Percentiles rank a stretch among this genome's conserved stretches.
These are phyloP conservation scores for Insectozyma bohioensis DNA, from an alignment of 1,139 yeast species.

Conservation along the genomic window DNA sequence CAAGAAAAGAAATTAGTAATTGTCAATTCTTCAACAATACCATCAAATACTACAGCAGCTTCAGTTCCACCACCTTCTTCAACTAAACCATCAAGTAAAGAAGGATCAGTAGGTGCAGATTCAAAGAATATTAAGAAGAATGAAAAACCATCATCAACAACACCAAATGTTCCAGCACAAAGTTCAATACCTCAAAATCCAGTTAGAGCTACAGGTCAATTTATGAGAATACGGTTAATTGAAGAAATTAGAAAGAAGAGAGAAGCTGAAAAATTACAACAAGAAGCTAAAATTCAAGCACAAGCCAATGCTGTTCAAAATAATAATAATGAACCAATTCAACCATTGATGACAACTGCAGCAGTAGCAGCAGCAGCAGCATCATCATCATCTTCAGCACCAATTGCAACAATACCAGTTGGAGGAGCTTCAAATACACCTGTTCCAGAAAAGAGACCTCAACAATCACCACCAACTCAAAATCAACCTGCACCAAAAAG, in stretches of 20 bases:
- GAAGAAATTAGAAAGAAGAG: constrained; percentile 48
- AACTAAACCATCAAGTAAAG: constrained; percentile 19
- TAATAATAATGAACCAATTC: constrained; percentile 8
- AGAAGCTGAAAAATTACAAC: constrained; percentile 45
- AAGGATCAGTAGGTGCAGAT: constrained; percentile 23
- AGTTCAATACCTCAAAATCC: constrained; percentile 15
- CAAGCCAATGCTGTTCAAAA: constrained; percentile 22
- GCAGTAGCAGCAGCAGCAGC: constrained; percentile 1
- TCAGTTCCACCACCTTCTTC: constrained; percentile 19
- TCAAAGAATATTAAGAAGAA: constrained; percentile 23
- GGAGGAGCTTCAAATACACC: constrained; percentile 64
- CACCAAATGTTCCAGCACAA: constrained; percentile 19
- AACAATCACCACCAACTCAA: constrained; percentile 8
- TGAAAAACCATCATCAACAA: constrained; percentile 22
- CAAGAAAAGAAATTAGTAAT: constrained; percentile 42
- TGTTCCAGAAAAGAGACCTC: constrained; percentile 7
- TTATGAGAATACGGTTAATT: constrained; percentile 48
- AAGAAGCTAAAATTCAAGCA: constrained; percentile 36
- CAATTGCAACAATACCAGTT: constrained; percentile 85
- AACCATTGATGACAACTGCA: constrained; percentile 1
- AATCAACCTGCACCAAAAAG: constrained; percentile 9
- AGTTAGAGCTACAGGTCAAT: constrained; percentile 39
- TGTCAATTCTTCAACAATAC: constrained; percentile 33
- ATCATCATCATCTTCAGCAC: no score
- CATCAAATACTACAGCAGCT: constrained; percentile 19